Base-by-base conservation (phyloP, 176 grass and related monocot genomes). In the Musa schizocarpa region DNA sequence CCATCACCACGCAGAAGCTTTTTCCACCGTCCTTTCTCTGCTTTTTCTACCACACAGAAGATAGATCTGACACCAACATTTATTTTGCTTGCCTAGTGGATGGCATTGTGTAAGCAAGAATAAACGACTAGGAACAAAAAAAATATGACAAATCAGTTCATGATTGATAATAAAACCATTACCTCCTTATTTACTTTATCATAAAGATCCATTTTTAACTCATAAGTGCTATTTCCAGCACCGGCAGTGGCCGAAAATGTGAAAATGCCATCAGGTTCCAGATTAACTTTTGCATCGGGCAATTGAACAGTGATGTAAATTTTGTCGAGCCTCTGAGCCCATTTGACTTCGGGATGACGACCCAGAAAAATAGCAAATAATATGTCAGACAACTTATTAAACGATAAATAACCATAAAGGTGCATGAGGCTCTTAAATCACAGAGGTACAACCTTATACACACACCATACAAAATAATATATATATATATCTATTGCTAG, bases 151-250 rank as follows among this genome's bases (percentile, higher is more conserved):
- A 71, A 53, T 11, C 80, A 7, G 57, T 29, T 48, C 1, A 9
- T 48, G 17, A 17, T 43, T 50, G 16, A 69, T 16, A 8, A 43
- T 17, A 27, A 48, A 17, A 16, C 29, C 26, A 74, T 92, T 92
- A 96, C 92, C 92, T 92, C 87, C 1, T 87, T 80, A 12, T 92
- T 96, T 11, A 96, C 90, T 96, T 92, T 96, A 74, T 88, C 92
- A 75, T 88, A 87, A 59, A 96, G 81, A 79, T 91, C 87, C 74
- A 96, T 71, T 65, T 92, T 85, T 1, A 85, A 81, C 80, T 92
- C 92, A 80, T 96, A 92, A 0, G 78, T 76, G 59, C 82, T 92
- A 24, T 86, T 80, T 13, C 52, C 71, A 52, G 87, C 72, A 79
- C 92, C 92, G 68, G 78, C 87, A 73, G 78, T 96, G 61, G 82